Conservation (phyloP, 192 early-diverging fungal species). For the Blastocladiella britannica region DNA sequence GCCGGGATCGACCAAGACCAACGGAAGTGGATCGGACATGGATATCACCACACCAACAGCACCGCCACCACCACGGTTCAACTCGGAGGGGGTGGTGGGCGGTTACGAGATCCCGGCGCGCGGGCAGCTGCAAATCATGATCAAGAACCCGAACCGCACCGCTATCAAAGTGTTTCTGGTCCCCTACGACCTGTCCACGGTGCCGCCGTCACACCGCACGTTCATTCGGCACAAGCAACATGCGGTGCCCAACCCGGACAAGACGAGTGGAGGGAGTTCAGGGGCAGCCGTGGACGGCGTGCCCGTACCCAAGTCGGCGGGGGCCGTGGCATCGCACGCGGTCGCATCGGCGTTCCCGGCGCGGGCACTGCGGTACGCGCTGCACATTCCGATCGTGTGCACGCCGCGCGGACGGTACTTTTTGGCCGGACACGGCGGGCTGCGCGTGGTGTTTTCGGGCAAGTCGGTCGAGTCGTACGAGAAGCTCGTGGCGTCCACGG, state of each 20-base stretch:
- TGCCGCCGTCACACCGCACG: conserved; percentile 50
- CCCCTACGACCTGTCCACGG: conserved; percentile 55
- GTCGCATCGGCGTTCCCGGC: no score
- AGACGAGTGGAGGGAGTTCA: no score
- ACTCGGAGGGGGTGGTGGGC: conserved; percentile 10
- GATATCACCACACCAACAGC: not conserved
- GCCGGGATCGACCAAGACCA: not conserved
- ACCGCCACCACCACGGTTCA: not conserved
- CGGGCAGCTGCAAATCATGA: conserved; percentile 59
- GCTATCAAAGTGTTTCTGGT: conserved; percentile 59
- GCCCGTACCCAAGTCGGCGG: no score
- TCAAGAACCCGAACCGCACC: conserved; percentile 56
- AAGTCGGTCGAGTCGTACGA: not conserved
- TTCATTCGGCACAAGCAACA: conserved; percentile 64
- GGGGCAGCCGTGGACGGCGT: no score
- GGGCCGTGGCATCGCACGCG: no score
- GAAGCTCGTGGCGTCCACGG: not conserved
- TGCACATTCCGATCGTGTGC: not conserved
- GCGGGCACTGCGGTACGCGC: not conserved
- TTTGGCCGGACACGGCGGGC: not conserved
- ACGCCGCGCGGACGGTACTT: not conserved
- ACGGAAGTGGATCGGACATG: not conserved
- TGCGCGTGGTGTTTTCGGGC: not conserved
- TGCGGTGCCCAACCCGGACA: conserved; percentile 10
- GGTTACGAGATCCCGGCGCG: conserved; percentile 47